Evolutionary conservation across 768 basidiomycete species (phyloP).

Genomic region (Kwoniella dejecticola): DNA sequence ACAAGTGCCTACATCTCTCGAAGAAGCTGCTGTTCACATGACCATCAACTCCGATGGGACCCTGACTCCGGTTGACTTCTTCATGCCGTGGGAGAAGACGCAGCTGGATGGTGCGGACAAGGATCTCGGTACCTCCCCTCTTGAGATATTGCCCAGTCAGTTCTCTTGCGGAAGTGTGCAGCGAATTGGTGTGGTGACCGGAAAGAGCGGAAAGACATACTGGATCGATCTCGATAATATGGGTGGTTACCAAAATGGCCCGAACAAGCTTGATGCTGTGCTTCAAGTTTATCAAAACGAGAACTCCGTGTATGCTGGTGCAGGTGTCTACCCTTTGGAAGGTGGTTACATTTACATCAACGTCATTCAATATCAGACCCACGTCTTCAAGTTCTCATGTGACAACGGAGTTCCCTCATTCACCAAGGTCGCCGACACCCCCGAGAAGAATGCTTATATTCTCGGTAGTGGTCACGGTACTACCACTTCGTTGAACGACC

Average conservation of each 20-base stretch:
- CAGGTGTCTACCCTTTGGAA: conserved; percentile 21
- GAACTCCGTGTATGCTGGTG: conserved; percentile 22
- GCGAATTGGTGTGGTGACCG: conserved; percentile 19
- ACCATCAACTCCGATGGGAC: conserved; percentile 12
- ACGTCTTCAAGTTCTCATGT: conserved; percentile 25
- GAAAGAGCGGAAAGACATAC: conserved; percentile 22
- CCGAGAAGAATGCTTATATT: conserved; percentile 25
- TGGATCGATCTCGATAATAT: conserved; percentile 21
- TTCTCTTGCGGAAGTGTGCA: conserved; percentile 20
- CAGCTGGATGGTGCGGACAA: conserved; percentile 25
- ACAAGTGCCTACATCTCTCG: conserved; percentile 22
- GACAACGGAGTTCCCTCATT: conserved; percentile 20
- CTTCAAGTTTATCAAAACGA: conserved; percentile 22
- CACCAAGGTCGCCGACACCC: conserved; percentile 22
- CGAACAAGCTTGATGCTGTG: conserved; percentile 19
- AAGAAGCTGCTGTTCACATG: conserved; percentile 24
- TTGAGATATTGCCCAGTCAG: conserved; percentile 17
- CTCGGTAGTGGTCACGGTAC: conserved; percentile 22
- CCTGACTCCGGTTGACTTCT: conserved; percentile 22
- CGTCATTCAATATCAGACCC: conserved; percentile 22
- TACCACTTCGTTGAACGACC: conserved; percentile 16
- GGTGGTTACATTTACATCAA: conserved; percentile 24
- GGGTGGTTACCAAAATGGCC: conserved; percentile 21
- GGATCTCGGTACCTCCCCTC: conserved; percentile 19
- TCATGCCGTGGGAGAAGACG: conserved; percentile 24